Base-by-base conservation (phyloP, 768 basidiomycete genomes). In the Boletus insuetus region DNA sequence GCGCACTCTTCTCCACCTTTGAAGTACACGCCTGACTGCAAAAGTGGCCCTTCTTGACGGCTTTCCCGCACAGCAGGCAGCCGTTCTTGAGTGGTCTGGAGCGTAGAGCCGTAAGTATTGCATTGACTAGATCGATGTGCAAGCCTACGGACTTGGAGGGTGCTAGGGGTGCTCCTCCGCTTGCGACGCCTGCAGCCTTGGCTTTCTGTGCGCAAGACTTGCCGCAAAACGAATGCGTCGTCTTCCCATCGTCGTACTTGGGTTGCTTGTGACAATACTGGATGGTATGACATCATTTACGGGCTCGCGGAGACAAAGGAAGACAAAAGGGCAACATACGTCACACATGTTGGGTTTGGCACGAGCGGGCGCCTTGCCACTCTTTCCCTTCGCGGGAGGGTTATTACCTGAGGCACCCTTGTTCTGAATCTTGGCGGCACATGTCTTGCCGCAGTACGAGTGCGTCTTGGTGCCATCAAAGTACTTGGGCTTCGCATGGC, bases 31-130 rank as follows among this genome's bases (percentile, higher is more conserved):
- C 66, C 60, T 79, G 75, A 54, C 79, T 66, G 61, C 86, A 88
- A 65, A 88, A 88, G 62, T 85, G 80, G 13, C 83, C 83, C 55
- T 81, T 78, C 63, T 85, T 86, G 17, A 77, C 75, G 10, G 75
- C 75, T 59, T 79, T 77, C n/a, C 80, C 74, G 63, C 86, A 87
- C 73, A 83, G 75, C 43, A 87, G 63, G 62, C 86, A 87, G 77
- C 70, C 51, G 70, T 79, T 71, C 82, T 58, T 68, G 47, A 46
- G 3, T 38, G 69, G 69, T 59, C 70, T 73, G 69, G 42, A 68
- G 61, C 59, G 62, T 41, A 68, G 59, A 56, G 65, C 64, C 56
- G 46, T 71, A 66, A 73, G 67, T 64, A 69, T 52, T 69, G 70
- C 61, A 58, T 58, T 42, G 63, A 71, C 13, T 35, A 62, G 53